Percentiles rank a stretch among this genome's conserved stretches.
phyloP scores from a whole-genome alignment of 2,329 filamentous ascomycete genomes.

The Didymella exigua region DNA sequence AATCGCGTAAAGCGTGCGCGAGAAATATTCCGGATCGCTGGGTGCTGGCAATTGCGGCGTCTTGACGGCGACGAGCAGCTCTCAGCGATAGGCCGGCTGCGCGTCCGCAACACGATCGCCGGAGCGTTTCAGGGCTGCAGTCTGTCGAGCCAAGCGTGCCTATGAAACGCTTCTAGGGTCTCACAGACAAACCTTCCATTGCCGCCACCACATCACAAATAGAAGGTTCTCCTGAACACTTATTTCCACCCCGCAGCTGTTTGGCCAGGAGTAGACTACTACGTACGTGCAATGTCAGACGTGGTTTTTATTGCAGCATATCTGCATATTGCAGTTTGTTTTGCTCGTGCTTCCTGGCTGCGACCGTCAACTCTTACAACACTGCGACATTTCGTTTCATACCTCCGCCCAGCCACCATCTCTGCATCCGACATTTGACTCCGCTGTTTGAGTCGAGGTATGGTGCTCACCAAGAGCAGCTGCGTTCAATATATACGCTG shows the following conservation, averaged over 20 bases:
- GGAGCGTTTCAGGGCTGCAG: constrained; percentile 38
- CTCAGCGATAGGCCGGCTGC: constrained; percentile 9
- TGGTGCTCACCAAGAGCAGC: not conserved
- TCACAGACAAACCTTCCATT: constrained; percentile 16
- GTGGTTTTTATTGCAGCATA: not conserved
- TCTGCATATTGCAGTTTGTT: not conserved
- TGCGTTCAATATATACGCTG: not conserved
- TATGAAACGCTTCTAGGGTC: constrained; percentile 36
- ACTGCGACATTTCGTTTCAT: constrained; percentile 12
- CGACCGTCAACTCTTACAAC: constrained; percentile 5
- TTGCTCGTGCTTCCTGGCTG: constrained; percentile 9
- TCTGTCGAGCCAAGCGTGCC: constrained; percentile 23
- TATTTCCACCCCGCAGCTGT: not conserved
- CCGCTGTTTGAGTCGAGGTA: not conserved
- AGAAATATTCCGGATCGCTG: not conserved
- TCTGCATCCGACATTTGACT: not conserved
- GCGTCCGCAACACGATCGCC: constrained; percentile 7
- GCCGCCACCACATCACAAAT: constrained; percentile 5
- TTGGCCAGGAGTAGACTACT: constrained; percentile 3
- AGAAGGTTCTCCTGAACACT: constrained; percentile 10
- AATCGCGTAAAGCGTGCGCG: constrained; percentile 1
- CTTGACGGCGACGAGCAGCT: constrained; percentile 10
- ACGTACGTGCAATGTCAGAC: not conserved
- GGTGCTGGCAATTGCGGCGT: constrained; percentile 19
- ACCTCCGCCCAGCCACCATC: not conserved